Evolutionary conservation across 2,329 filamentous ascomycete genomes (phyloP), one percentile per base, ranked within the genome.

Genomic region (Aspergillus viridinutans): DNA sequence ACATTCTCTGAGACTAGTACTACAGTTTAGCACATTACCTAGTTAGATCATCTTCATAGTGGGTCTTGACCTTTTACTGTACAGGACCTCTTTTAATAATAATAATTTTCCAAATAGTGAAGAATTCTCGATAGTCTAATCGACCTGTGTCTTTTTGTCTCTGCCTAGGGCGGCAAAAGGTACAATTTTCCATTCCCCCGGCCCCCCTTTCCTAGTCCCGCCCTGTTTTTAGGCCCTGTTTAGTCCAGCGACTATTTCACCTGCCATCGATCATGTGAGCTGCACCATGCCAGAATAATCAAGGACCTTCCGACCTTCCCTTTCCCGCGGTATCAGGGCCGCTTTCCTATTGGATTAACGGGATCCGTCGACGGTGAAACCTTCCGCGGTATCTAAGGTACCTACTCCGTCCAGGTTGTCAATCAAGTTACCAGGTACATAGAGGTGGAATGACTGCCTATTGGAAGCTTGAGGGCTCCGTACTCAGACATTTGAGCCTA

Each of bases 201-300:
- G n/a, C 17, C 17, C 12, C 21, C 42, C 40, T 32, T 32, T 50
- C 32, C 55, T 55, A 42, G 8, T 50, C 32, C 50, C 25, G 40
- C 51, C 20, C 50, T 51, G 25, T 48, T 54, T 53, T 50, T 25
- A 47, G 47, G 47, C 52, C 28, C 43, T 52, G 49, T 48, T 43
- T 56, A 52, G 54, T 38, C 42, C 43, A 6, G 23, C 21, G 43
- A 47, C 43, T 47, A 47, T 26, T 26, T 6, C 21, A 26, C 48
- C 51, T 45, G 49, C 32, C 23, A 49, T 35, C 28, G 28, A 58
- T 61, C 60, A 58, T 60, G 58, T 61, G 60, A 61, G 58, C 52
- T 61, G 58, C 58, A 60, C 40, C 50, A 50, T 62, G 62, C 63
- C 58, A 60, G 49, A 53, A 43, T 61, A 64, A 62, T 63, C 64